A percentile compares a stretch with the other conserved stretches of the same genome.
Evolutionary conservation across 352 stramenopile genomes (phyloP).

Genomic region (Vaucheria bursata): DNA sequence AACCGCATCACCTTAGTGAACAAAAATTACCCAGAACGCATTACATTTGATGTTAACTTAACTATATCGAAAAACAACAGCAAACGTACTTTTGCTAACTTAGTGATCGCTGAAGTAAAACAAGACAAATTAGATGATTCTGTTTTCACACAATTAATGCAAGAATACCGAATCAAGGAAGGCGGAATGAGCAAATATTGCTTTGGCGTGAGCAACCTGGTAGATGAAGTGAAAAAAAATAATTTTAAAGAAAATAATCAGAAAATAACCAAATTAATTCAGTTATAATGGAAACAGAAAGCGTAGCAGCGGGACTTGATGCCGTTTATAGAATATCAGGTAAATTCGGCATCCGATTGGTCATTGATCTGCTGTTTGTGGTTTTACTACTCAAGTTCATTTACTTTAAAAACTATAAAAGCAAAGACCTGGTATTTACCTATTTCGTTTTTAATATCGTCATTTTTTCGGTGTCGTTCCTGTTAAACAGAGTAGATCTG

Average conservation of each 20-base stretch:
- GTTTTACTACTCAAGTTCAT: background rate
- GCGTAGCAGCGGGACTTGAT: background rate
- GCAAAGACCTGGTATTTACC: background rate
- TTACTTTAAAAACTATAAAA: background rate
- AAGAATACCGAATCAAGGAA: background rate
- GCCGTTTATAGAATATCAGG: background rate
- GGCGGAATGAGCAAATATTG: background rate
- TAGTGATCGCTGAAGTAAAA: background rate
- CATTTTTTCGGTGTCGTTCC: background rate
- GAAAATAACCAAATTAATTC: background rate
- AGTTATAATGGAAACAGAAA: background rate
- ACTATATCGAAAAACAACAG: background rate
- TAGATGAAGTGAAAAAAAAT: background rate
- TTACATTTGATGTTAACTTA: background rate
- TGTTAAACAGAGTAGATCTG: background rate
- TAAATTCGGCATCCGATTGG: background rate
- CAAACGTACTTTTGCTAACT: background rate
- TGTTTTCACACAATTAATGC: background rate
- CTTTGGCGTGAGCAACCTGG: background rate
- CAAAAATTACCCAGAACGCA: background rate
- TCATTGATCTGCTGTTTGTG: background rate
- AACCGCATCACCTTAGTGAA: background rate
- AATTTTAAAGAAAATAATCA: background rate
- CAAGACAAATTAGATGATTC: background rate
- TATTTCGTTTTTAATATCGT: background rate